Base-by-base conservation (phyloP, 2,329 filamentous ascomycete species). In the Cladorrhinum sp. region DNA sequence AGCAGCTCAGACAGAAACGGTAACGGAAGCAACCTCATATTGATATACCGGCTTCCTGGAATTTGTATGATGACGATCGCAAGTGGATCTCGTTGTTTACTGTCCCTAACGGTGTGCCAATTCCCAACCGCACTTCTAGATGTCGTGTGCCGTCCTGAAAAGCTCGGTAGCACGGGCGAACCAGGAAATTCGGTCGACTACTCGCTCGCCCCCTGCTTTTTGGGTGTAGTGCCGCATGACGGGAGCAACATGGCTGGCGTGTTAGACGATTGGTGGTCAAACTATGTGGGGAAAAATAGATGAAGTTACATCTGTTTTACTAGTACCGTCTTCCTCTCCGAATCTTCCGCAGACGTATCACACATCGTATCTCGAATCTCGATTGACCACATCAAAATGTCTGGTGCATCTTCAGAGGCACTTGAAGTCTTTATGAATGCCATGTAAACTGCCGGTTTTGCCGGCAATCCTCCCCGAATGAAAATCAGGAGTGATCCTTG, bases 211-310 rank as follows among this genome's bases (percentile, higher is more conserved):
- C 16, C 36, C 4, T 41, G 36, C 12, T n/a, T n/a, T 13, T 32
- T 32, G 29, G 29, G 6, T 6, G 29, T 32, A 13, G 29, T 32
- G 29, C 36, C 36, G 36, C 36, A 41, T 16, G 16, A 4, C 16
- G 10, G 36, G 36, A n/a, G 36, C 36, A 41, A 41, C 16, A 38
- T 41, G 10, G 36, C 25, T 22, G 50, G 29, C n/a, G n/a, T 24
- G 23, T 22, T 7, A 22, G 27, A 55, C 32, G 29, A 56, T 56
- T 49, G 36, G 53, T 55, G 36, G 36, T 55, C 36, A 20, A 45
- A 55, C 23, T 48, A 12, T 12, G 6, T 6, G 5, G 32, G 32
- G 36, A 22, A 38, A 13, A 18, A 16, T 7, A 45, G 23, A 48
- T 24, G 36, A 29, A 9, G 32, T 24, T 38, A 56, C n/a, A 38